Evolutionary conservation across 2,329 filamentous ascomycete genomes (phyloP).

Genomic region (Xylaria sp.): DNA sequence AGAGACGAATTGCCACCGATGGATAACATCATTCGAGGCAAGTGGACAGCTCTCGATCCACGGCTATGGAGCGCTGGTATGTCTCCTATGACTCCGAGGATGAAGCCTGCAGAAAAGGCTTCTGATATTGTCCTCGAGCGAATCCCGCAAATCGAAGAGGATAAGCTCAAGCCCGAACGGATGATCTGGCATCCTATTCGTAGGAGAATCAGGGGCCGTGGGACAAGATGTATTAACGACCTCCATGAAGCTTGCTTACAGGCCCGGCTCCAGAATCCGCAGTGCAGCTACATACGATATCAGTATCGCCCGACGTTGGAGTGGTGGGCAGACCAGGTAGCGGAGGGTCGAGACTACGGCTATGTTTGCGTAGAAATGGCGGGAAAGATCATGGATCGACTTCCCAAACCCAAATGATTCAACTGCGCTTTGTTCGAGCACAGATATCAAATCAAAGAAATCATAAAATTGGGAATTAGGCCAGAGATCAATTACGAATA

Average conservation of each 20-base stretch:
- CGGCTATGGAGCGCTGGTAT: slow-evolving; percentile 37
- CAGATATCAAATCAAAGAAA: background rate
- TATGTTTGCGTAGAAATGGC: slow-evolving; percentile 60
- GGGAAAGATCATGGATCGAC: slow-evolving; percentile 49
- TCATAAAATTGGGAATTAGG: background rate
- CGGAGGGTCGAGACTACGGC: slow-evolving; percentile 59
- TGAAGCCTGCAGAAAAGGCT: slow-evolving; percentile 4
- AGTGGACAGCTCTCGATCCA: slow-evolving; percentile 51
- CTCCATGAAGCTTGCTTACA: slow-evolving; percentile 54
- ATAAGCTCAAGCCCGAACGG: slow-evolving; percentile 45
- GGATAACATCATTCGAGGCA: slow-evolving; percentile 41
- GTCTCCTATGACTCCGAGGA: slow-evolving; percentile 10
- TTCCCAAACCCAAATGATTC: background rate
- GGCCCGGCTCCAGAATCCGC: slow-evolving; percentile 34
- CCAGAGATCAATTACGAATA: background rate
- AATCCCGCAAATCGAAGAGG: slow-evolving; percentile 41
- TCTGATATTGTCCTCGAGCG: slow-evolving; percentile 11
- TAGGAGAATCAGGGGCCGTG: slow-evolving; percentile 36
- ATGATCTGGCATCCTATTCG: slow-evolving; percentile 61
- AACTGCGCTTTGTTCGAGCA: background rate
- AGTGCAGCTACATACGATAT: slow-evolving; percentile 50
- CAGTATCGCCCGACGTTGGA: slow-evolving; percentile 58
- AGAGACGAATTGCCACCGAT: slow-evolving; percentile 52
- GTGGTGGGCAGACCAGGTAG: slow-evolving; percentile 62
- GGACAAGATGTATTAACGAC: slow-evolving; percentile 55